phyloP scores from a whole-genome alignment of 176 grass and related monocot genomes.

The Triticum aestivum region DNA sequence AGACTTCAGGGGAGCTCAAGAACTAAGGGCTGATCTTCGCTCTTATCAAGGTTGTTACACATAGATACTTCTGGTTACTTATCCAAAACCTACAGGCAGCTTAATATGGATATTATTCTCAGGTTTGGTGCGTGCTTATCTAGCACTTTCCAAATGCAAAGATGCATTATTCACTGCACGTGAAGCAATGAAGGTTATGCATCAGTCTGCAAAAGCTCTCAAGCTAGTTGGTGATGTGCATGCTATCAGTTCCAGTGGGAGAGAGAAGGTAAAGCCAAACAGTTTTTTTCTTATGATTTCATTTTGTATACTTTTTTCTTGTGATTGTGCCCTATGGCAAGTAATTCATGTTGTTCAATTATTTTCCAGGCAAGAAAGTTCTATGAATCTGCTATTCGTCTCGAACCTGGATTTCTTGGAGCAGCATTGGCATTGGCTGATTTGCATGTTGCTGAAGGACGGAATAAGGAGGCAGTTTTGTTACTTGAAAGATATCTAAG shows the following conservation, averaged over 20 bases:
- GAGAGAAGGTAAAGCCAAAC: constrained; percentile 74
- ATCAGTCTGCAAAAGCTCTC: constrained; percentile 97
- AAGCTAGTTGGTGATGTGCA: constrained; percentile 99
- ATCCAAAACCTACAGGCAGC: neutral
- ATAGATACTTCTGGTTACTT: constrained; percentile 1
- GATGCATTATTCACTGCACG: constrained; percentile 93
- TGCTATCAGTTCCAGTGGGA: constrained; percentile 81
- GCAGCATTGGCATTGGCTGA: constrained; percentile 92
- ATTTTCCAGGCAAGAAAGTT: constrained; percentile 86
- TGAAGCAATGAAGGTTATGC: constrained; percentile 96
- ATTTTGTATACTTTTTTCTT: neutral
- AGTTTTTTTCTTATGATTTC: neutral
- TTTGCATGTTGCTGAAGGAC: constrained; percentile 76
- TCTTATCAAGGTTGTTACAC: constrained; percentile 81
- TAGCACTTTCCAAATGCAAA: constrained; percentile 91
- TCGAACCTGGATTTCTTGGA: constrained; percentile 94
- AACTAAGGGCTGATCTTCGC: constrained; percentile 86
- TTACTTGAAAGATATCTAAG: constrained; percentile 85
- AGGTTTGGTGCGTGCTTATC: constrained; percentile 88
- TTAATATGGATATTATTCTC: constrained; percentile 25
- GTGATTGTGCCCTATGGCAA: neutral
- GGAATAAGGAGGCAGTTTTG: constrained; percentile 79
- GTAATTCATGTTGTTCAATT: neutral
- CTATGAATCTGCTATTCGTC: constrained; percentile 91
- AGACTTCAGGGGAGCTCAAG: constrained; percentile 92